Conservation (phyloP, 2,329 filamentous ascomycete species). For the Colletotrichum somersetense region DNA sequence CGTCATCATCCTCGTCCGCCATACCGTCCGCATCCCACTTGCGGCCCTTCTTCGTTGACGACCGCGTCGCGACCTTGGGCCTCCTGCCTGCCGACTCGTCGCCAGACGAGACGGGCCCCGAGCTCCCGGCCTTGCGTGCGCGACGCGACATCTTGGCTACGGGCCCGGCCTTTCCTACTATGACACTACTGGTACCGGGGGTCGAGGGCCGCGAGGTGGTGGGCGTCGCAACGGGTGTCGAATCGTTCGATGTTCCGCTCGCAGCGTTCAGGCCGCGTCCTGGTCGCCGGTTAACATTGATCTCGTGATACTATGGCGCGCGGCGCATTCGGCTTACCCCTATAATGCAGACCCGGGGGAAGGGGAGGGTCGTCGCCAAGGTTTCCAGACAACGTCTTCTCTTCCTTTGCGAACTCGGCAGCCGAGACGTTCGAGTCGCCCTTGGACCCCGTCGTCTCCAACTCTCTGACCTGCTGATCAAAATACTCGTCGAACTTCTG, state of each 20-base stretch:
- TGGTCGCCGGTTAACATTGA: constrained; percentile 20
- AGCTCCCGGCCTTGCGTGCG: constrained; percentile 78
- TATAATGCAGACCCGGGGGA: constrained; percentile 41
- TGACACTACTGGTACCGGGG: constrained; percentile 73
- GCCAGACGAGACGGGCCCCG: constrained; percentile 80
- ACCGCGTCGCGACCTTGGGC: constrained; percentile 65
- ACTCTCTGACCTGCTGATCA: constrained; percentile 88
- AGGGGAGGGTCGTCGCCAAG: constrained; percentile 55
- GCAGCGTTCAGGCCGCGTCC: constrained; percentile 52
- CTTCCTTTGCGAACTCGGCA: constrained; percentile 49
- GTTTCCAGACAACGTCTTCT: constrained; percentile 52
- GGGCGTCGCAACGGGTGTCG: constrained; percentile 77
- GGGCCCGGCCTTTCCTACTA: constrained; percentile 81
- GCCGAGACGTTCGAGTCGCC: constrained; percentile 46
- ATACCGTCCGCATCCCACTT: constrained; percentile 93
- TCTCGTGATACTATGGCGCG: not conserved
- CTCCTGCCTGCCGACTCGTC: constrained; percentile 79
- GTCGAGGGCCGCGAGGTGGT: constrained; percentile 84
- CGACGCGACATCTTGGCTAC: constrained; percentile 83
- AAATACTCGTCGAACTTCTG: constrained; percentile 90
- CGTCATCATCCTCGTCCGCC: constrained; percentile 84
- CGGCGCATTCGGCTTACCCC: constrained; percentile 32
- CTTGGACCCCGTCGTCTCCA: constrained; percentile 71
- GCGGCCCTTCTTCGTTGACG: constrained; percentile 82
- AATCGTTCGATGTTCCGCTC: constrained; percentile 69